Evolutionary conservation across 768 basidiomycete species (phyloP), one percentile per base, ranked within the genome.

Genomic region (Paxillus rubicundulus): DNA sequence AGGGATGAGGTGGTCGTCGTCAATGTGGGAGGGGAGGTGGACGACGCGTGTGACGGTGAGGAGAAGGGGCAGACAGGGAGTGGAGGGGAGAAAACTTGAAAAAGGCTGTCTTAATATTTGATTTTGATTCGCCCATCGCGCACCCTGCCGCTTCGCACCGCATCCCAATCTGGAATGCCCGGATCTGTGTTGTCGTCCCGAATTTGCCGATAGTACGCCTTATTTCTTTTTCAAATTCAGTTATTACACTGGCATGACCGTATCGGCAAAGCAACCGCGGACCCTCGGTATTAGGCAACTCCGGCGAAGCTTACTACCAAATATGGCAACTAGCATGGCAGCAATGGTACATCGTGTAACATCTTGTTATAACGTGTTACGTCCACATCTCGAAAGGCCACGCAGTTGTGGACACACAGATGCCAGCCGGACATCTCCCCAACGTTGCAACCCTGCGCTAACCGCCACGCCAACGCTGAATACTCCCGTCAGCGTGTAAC

Each of bases 21-120:
- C 33, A 33, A 49, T 34, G 20, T 14, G 7, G 44, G 45, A 14
- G 33, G 34, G 63, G 56, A 57, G 45, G 47, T 63, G 59, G 54
- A 64, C 58, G 59, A 60, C 55, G 62, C 56, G 43, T 51, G 53
- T 55, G 63, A 58, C 41, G 62, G 60, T 44, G 64, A 49, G 57
- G 59, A 57, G 48, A 24, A 52, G 59, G 58, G 55, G 46, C 44
- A 52, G 55, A 30, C 54, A 62, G 55, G 65, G 65, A 65, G 56
- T 60, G 56, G 66, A 64, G 56, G 56, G 43, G 51, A 46, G 44
- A 50, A 47, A 53, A 50, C 53, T 47, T 44, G 47, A 49, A 63
- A 67, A 69, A 65, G 57, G 52, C 63, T 59, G 67, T 58, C 67
- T 66, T 70, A 69, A 68, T 71, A 71, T 71, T 71, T 70, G 67